Conservation (phyloP, 495 filamentous ascomycete genomes). For the Aspergillus sclerotioniger region DNA sequence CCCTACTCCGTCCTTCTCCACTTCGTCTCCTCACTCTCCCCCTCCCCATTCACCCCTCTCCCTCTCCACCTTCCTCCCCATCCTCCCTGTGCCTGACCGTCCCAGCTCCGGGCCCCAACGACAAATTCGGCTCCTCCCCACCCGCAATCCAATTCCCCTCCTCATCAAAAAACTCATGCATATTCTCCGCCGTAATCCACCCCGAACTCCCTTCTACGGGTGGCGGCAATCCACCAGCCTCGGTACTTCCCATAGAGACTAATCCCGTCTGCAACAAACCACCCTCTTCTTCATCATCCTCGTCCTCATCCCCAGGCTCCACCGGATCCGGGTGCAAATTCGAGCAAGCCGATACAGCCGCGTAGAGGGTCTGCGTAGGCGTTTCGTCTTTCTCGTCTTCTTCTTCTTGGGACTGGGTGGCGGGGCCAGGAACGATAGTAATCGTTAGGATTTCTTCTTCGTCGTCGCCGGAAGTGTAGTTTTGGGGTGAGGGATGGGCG, state of each 20-base stretch:
- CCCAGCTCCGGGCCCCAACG: slow-evolving; percentile 58
- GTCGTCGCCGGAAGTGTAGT: slow-evolving; percentile 51
- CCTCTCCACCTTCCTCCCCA: slow-evolving; percentile 35
- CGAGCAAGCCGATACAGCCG: slow-evolving; percentile 79
- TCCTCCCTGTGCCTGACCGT: slow-evolving; percentile 50
- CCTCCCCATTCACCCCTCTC: slow-evolving; percentile 31
- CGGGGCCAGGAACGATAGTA: slow-evolving; percentile 65
- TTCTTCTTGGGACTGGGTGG: slow-evolving; percentile 11
- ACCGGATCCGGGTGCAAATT: slow-evolving; percentile 84
- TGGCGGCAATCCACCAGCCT: slow-evolving; percentile 61
- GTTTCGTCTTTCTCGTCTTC: slow-evolving; percentile 26
- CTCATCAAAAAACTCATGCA: slow-evolving; percentile 72
- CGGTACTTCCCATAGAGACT: slow-evolving; percentile 23
- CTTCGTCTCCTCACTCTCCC: slow-evolving; percentile 51
- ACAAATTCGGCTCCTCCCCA: slow-evolving; percentile 36
- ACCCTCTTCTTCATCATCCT: slow-evolving; percentile 46
- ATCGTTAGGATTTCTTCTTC: slow-evolving; percentile 71
- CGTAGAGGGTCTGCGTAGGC: slow-evolving; percentile 60
- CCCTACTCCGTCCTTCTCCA: slow-evolving; percentile 60
- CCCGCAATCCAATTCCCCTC: slow-evolving; percentile 58
- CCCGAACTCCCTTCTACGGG: slow-evolving; percentile 81
- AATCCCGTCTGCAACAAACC: slow-evolving; percentile 29
- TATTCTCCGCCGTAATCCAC: slow-evolving; percentile 97
- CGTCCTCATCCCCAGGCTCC: slow-evolving; percentile 45
- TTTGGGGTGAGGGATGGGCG: slow-evolving; percentile 51